These are phyloP conservation scores for Geotrichum restrictum DNA, from an alignment of 1,139 yeast genomes.

Conservation along the genomic window DNA sequence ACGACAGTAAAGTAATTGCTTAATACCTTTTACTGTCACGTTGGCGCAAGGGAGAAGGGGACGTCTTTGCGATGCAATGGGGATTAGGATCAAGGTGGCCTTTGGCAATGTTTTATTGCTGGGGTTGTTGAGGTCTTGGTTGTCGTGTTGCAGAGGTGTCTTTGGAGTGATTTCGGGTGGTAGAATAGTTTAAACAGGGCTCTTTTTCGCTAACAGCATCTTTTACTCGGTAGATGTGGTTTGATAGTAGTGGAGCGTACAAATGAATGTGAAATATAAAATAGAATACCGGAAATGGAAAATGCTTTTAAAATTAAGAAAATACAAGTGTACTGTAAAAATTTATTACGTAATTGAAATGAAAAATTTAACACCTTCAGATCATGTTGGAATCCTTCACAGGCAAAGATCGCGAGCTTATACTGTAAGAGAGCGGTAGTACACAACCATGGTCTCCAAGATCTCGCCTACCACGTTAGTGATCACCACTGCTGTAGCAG, in stretches of 20 bases:
- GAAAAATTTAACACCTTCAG: background rate
- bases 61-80: background rate
- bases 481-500: conserved; percentile 22
- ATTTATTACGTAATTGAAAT: background rate
- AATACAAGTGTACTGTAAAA: background rate
- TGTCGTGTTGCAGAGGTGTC: conserved; percentile 4
- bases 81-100: conserved; percentile 4
- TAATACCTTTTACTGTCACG: conserved; percentile 14
- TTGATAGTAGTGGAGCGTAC: conserved; percentile 29
- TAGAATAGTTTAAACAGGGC: conserved; percentile 14
- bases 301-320: background rate
- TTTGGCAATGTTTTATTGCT: conserved; percentile 10
- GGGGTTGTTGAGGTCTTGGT: background rate
- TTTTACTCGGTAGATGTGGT: conserved; percentile 23
- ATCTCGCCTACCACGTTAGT: conserved; percentile 20
- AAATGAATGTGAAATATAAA: conserved; percentile 9
- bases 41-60: conserved; percentile 17
- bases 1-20: conserved; percentile 11
- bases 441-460: conserved; percentile 16
- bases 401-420: too few relatives aligned
- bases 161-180: conserved; percentile 21
- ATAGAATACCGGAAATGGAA: too few relatives aligned
- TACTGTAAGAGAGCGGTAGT: too few relatives aligned
- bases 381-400: background rate
- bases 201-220: conserved; percentile 29